These are phyloP conservation scores for Capsicum baccatum DNA, from an alignment of 257 asterid genomes.

Conservation along the genomic window DNA sequence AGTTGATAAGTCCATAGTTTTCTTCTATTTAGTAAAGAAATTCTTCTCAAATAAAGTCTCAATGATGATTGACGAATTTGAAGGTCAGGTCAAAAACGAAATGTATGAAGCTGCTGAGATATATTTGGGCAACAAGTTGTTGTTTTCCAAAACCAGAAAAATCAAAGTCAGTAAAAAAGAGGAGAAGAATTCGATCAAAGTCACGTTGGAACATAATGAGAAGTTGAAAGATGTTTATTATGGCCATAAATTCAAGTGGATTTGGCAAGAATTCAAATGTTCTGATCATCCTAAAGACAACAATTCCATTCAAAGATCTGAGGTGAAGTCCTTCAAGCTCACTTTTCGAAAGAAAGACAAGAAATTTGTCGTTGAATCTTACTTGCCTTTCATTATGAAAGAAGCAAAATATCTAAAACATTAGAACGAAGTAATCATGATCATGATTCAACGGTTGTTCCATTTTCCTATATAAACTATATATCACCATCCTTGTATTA, in stretches of 20 bases:
- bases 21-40: conserved; percentile 28
- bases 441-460: no score
- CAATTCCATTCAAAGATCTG: background rate
- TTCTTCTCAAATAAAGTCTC: conserved; percentile 18
- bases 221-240: background rate
- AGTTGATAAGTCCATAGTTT: conserved; percentile 27
- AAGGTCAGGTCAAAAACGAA: conserved; percentile 25
- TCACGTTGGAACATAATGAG: conserved; percentile 31
- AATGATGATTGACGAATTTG: conserved; percentile 31
- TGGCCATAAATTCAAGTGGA: background rate
- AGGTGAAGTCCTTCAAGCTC: conserved; percentile 34
- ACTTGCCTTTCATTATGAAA: conserved; percentile 33
- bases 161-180: conserved; percentile 30
- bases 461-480: no score
- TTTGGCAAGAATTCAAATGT: background rate
- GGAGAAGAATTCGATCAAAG: background rate
- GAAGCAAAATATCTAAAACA: background rate
- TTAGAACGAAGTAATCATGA: no score
- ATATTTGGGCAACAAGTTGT: conserved; percentile 26
- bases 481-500: no score
- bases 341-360: conserved; percentile 27
- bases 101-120: conserved; percentile 37
- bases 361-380: conserved; percentile 23
- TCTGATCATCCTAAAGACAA: background rate
- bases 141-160: background rate